These are phyloP conservation scores for Heterococcus sp. DNA, from an alignment of 108 stramenopile genomes.

Conservation along the genomic window DNA sequence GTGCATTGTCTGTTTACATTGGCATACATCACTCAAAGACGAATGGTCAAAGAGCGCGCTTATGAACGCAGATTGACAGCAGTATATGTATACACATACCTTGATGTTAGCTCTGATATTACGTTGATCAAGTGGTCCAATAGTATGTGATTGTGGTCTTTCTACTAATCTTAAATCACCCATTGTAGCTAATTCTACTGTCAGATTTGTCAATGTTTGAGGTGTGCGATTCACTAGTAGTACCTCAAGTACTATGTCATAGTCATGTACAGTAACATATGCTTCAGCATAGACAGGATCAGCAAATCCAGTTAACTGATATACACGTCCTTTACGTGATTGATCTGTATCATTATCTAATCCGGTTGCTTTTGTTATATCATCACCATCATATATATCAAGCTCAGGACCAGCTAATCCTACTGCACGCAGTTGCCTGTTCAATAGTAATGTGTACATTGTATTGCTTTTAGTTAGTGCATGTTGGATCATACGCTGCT, in stretches of 20 bases:
- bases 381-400: constrained; percentile 95
- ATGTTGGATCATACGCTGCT: no score
- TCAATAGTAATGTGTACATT: no score
- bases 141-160: constrained; percentile 86
- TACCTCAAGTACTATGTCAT: constrained; percentile 96
- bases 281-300: constrained; percentile 99
- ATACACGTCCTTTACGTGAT: constrained; percentile 71
- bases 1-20: no score
- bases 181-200: constrained; percentile 95
- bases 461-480: no score
- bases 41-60: no score
- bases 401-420: constrained; percentile 77
- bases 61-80: no score
- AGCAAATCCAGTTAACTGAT: constrained; percentile 93
- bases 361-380: constrained; percentile 89
- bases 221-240: constrained; percentile 95
- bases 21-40: no score
- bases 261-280: constrained; percentile 93
- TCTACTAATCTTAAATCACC: constrained; percentile 99
- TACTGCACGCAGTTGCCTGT: constrained; percentile 41
- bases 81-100: no score
- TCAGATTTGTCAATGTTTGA: constrained; percentile 87
- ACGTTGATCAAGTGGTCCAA: constrained; percentile 90
- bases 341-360: constrained; percentile 25
- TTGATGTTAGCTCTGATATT: constrained; percentile 93